Conservation (phyloP, 2,329 filamentous ascomycete genomes). For the Pleoardoris graminearum region DNA sequence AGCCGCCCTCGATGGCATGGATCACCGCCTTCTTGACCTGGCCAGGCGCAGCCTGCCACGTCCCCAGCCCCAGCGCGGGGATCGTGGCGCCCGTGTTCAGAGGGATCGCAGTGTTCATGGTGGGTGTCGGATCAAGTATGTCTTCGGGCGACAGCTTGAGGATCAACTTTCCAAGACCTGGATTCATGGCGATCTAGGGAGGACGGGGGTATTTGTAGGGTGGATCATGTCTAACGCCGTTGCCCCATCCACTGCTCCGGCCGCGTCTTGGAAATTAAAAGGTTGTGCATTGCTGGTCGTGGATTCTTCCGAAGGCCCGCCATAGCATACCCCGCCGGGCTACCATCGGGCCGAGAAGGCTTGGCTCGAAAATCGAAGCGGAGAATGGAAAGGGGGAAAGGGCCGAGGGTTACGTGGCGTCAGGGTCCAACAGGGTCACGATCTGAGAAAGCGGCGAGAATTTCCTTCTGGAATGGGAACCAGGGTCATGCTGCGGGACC, state of each 20-base stretch:
- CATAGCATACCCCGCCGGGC: slow-evolving; percentile 31
- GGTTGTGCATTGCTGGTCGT: slow-evolving; percentile 37
- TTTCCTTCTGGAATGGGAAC: slow-evolving; percentile 23
- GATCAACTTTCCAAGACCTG: slow-evolving; percentile 45
- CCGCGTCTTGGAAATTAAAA: slow-evolving; percentile 6
- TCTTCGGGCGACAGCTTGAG: slow-evolving; percentile 42
- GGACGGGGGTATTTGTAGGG: slow-evolving; percentile 34
- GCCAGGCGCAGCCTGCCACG: slow-evolving; percentile 48
- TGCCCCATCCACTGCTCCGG: background rate
- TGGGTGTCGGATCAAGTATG: slow-evolving; percentile 44
- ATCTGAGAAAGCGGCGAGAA: slow-evolving; percentile 29
- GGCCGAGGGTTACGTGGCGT: slow-evolving; percentile 10
- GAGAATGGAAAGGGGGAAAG: too few relatives aligned
- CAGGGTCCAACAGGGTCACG: slow-evolving; percentile 7
- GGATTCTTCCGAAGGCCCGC: slow-evolving; percentile 38
- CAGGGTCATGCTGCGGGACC: slow-evolving; percentile 13
- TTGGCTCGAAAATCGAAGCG: too few relatives aligned
- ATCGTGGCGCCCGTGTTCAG: slow-evolving; percentile 48
- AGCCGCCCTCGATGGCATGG: slow-evolving; percentile 54
- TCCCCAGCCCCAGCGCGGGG: slow-evolving; percentile 45
- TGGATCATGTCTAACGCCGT: background rate
- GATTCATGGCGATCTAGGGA: slow-evolving; percentile 38
- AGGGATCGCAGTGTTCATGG: slow-evolving; percentile 45
- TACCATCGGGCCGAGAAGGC: slow-evolving; percentile 26
- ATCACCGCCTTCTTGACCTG: slow-evolving; percentile 54